A percentile compares a stretch with the other conserved stretches of the same genome.
phyloP scores from a whole-genome alignment of 306 rosid species.

The Glycyrrhiza uralensis region DNA sequence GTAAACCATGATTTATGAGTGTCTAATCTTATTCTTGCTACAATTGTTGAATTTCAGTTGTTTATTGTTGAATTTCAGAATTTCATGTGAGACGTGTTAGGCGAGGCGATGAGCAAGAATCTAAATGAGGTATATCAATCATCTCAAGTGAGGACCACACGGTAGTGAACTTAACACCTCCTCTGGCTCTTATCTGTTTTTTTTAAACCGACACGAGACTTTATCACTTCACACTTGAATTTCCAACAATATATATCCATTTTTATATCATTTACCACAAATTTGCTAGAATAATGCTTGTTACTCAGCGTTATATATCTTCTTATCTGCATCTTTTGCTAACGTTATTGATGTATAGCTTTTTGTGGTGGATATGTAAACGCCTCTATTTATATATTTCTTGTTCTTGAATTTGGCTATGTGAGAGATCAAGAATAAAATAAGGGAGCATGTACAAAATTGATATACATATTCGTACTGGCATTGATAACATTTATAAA shows the following conservation, averaged over 20 bases:
- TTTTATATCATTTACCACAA: not conserved
- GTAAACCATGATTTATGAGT: not conserved
- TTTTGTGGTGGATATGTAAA: not conserved
- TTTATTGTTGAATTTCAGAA: too few species aligned
- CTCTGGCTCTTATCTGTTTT: too few species aligned
- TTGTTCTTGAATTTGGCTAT: conserved; percentile 19
- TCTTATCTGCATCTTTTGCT: not conserved
- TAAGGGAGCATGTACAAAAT: conserved; percentile 22
- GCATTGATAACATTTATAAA: conserved; percentile 16
- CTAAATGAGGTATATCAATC: too few species aligned
- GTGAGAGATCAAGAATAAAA: conserved; percentile 1
- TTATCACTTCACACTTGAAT: too few species aligned
- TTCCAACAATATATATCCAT: too few species aligned
- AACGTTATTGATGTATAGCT: not conserved
- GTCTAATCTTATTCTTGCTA: too few species aligned
- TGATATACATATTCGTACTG: conserved; percentile 36
- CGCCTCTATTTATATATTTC: not conserved
- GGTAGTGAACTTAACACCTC: not conserved
- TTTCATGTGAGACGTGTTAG: too few species aligned
- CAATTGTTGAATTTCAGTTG: too few species aligned
- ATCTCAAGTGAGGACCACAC: not conserved
- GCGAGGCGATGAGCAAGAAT: too few species aligned
- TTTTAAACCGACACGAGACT: too few species aligned
- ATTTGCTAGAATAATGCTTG: not conserved
- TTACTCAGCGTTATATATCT: too few species aligned